Percentiles rank a stretch among this genome's conserved stretches.
Evolutionary conservation across 2,329 filamentous ascomycete genomes (phyloP).

Genomic region (Claviceps purpurea): DNA sequence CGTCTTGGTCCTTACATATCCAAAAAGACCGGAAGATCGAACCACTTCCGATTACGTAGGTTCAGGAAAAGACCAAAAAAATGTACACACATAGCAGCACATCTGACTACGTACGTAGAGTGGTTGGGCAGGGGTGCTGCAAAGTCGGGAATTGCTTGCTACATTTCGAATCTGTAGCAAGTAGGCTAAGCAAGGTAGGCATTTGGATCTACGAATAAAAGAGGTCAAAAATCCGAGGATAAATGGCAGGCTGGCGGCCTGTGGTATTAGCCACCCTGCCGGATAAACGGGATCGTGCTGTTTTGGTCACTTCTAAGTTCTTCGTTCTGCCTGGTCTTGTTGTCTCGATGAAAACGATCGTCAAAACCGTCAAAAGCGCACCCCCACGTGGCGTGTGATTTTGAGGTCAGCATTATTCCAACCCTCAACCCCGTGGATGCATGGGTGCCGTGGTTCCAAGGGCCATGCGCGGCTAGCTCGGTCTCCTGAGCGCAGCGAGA

Average conservation of each 20-base stretch:
- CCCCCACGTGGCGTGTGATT: not conserved
- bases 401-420: not conserved
- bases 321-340: not conserved
- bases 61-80: not conserved
- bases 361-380: not conserved
- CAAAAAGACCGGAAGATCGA: no score
- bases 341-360: not conserved
- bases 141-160: not conserved
- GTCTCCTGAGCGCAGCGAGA: not conserved
- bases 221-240: not conserved
- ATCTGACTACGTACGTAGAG: not conserved
- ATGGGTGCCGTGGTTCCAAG: not conserved
- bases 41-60: no score
- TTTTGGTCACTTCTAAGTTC: not conserved
- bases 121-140: not conserved
- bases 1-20: no score
- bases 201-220: not conserved
- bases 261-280: not conserved
- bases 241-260: not conserved
- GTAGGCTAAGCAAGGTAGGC: not conserved
- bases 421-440: not conserved
- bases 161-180: not conserved
- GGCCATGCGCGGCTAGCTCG: not conserved
- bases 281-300: not conserved
- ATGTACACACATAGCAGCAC: no score